These are phyloP conservation scores for Klebsormidium nitens DNA, from an alignment of 139 green algal species.

Conservation along the genomic window DNA sequence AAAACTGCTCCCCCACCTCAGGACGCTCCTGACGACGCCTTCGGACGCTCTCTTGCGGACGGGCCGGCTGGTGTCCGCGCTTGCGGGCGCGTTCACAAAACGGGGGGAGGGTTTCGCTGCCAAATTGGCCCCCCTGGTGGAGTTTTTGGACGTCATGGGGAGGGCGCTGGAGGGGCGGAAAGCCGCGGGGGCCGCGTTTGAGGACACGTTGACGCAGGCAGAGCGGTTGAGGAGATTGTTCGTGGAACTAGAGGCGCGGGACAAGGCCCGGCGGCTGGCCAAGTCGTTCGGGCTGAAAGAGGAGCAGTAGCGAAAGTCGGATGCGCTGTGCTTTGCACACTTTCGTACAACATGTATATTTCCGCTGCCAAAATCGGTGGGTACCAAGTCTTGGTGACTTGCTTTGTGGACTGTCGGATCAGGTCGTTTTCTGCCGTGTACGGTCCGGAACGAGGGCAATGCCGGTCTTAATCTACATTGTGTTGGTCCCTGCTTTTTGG, in stretches of 20 bases:
- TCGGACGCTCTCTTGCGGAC: constrained; percentile 14
- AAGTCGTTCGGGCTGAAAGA: constrained; percentile 28
- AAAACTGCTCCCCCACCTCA: constrained; percentile 32
- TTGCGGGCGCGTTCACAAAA: constrained; percentile 7
- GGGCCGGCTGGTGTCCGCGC: constrained; percentile 18
- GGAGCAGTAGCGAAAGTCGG: constrained; percentile 6
- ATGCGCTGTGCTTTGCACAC: background rate
- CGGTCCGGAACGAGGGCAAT: too few relatives aligned
- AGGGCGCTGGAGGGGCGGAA: constrained; percentile 13
- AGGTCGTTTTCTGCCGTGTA: too few relatives aligned
- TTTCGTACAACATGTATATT: background rate
- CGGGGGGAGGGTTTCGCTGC: background rate
- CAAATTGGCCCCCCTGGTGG: constrained; percentile 19
- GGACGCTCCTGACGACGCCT: constrained; percentile 3
- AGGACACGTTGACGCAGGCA: constrained; percentile 12
- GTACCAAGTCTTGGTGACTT: too few relatives aligned
- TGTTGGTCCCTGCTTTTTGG: too few relatives aligned
- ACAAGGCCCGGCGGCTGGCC: constrained; percentile 14
- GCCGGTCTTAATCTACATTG: too few relatives aligned
- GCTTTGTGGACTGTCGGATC: too few relatives aligned
- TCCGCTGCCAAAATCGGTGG: background rate
- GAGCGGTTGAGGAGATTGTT: constrained; percentile 25
- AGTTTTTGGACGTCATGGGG: constrained; percentile 10
- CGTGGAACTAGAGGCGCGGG: constrained; percentile 22
- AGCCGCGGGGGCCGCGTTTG: background rate